These are phyloP conservation scores for Lipomyces chichibuensis DNA, from an alignment of 805 yeast species.

Conservation along the genomic window DNA sequence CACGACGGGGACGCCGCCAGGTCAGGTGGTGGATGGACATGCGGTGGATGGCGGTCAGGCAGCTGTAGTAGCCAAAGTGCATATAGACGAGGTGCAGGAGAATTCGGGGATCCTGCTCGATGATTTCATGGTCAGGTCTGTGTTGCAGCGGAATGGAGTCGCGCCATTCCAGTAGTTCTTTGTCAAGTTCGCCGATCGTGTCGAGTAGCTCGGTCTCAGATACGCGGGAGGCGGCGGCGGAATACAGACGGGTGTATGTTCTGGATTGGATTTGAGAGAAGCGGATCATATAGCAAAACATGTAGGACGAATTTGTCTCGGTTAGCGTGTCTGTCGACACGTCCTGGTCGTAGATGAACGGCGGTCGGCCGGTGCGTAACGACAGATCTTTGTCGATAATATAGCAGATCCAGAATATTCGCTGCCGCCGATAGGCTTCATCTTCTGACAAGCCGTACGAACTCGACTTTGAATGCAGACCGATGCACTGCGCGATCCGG, in stretches of 20 bases:
- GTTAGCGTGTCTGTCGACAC: conserved; percentile 9
- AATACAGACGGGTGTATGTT: conserved; percentile 29
- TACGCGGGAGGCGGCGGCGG: conserved; percentile 22
- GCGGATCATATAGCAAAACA: conserved; percentile 14
- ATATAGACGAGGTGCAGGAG: conserved; percentile 26
- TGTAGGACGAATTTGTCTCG: neutral
- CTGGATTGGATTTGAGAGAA: conserved; percentile 28
- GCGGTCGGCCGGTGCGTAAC: conserved; percentile 35
- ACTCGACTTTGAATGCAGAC: conserved; percentile 31
- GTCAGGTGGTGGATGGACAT: conserved; percentile 36
- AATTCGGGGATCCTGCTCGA: conserved; percentile 19
- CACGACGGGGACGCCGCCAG: conserved; percentile 16
- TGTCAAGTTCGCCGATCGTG: conserved; percentile 35
- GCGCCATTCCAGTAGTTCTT: conserved; percentile 36
- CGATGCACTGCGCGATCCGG: conserved; percentile 36
- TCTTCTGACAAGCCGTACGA: conserved; percentile 21
- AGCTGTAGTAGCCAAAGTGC: conserved; percentile 34
- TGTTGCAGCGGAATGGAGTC: conserved; percentile 34
- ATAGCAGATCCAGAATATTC: conserved; percentile 37
- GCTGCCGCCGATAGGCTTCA: conserved; percentile 25
- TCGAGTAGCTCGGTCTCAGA: conserved; percentile 33
- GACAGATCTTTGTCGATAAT: conserved; percentile 31
- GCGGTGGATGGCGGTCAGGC: conserved; percentile 34
- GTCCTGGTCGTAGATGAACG: conserved; percentile 31
- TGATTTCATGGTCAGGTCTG: conserved; percentile 37